Evolutionary conservation across 2,329 filamentous ascomycete genomes (phyloP).

Genomic region (Claviceps cyperi): DNA sequence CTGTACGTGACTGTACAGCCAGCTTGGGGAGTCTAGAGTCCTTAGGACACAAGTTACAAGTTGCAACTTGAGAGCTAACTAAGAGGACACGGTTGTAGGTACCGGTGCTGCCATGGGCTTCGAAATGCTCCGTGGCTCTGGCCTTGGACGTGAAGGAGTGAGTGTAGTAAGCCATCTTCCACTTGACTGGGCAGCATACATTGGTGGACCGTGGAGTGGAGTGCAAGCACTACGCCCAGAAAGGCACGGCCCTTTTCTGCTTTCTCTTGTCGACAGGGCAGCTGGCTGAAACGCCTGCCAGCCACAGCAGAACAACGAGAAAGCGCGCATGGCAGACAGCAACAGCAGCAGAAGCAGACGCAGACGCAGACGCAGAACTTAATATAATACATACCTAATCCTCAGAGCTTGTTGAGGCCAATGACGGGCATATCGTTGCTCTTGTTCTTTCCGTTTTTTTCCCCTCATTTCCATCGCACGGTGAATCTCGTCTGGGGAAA

Average conservation of each 20-base stretch:
- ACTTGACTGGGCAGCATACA: not conserved
- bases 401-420: not conserved
- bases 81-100: no score
- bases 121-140: not conserved
- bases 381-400: no score
- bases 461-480: not conserved
- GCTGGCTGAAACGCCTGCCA: conserved; percentile 9
- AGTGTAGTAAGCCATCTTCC: not conserved
- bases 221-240: not conserved
- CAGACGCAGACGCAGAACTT: not conserved
- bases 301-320: not conserved
- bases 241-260: not conserved
- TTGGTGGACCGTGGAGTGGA: not conserved
- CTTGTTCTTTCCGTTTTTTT: not conserved
- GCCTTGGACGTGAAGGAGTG: not conserved
- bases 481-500: not conserved
- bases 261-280: conserved; percentile 3
- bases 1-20: no score
- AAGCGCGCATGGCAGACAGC: not conserved
- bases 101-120: not conserved
- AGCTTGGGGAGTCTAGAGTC: no score
- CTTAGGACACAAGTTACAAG: no score
- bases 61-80: no score
- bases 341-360: not conserved
- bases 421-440: not conserved